phyloP scores from a whole-genome alignment of 352 stramenopile species.

The Phytophthora cactorum region DNA sequence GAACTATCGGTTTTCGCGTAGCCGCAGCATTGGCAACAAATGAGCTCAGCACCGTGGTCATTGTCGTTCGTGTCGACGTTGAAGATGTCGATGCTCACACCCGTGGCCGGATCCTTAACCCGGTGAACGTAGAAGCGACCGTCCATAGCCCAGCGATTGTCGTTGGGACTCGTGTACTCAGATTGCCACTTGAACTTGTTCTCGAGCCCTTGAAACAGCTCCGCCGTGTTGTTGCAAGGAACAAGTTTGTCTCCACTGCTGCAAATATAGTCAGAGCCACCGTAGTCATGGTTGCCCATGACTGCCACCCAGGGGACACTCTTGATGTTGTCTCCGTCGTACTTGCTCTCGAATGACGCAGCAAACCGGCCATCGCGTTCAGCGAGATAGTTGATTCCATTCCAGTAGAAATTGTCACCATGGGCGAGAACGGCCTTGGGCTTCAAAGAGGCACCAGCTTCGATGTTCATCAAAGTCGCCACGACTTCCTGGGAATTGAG shows the following conservation, averaged over 20 bases:
- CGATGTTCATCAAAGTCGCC: constrained; percentile 27
- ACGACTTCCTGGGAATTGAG: constrained; percentile 3
- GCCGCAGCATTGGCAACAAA: constrained; percentile 33
- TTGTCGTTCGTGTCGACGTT: constrained; percentile 30
- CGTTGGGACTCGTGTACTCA: neutral
- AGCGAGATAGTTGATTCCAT: constrained; percentile 20
- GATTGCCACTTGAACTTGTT: constrained; percentile 30
- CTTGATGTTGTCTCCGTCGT: constrained; percentile 21
- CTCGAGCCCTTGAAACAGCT: constrained; percentile 5
- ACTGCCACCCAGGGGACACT: constrained; percentile 16
- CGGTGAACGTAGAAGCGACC: neutral
- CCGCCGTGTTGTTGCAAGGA: constrained; percentile 7
- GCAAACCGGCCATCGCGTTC: constrained; percentile 20
- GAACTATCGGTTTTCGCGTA: constrained; percentile 18
- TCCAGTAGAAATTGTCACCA: constrained; percentile 15
- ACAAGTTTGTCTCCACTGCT: constrained; percentile 3
- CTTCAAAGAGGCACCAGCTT: constrained; percentile 12
- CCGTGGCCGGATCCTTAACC: constrained; percentile 12
- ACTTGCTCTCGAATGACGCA: constrained; percentile 16
- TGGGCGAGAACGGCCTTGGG: constrained; percentile 23
- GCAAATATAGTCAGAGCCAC: constrained; percentile 23
- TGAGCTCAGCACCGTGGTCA: constrained; percentile 3
- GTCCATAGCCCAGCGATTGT: neutral
- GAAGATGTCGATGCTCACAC: constrained; percentile 28
- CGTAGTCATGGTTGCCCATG: constrained; percentile 36